These are phyloP conservation scores for Penicillium desertorum DNA, from an alignment of 495 filamentous ascomycete species.

Conservation along the genomic window DNA sequence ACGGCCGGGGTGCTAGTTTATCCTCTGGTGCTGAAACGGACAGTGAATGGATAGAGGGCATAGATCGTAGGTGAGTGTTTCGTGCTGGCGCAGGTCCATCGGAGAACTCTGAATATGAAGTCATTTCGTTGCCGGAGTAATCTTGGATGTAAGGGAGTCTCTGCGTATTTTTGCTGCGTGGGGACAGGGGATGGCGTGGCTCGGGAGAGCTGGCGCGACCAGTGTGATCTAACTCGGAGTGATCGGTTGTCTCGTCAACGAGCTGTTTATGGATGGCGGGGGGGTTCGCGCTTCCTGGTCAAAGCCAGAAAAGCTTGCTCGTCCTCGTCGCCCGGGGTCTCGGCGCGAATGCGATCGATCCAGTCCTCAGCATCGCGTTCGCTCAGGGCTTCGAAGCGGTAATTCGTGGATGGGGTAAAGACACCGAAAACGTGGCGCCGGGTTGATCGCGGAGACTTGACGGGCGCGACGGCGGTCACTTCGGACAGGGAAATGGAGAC, in stretches of 20 bases:
- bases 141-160: constrained; percentile 60
- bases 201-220: constrained; percentile 49
- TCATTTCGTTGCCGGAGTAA: constrained; percentile 85
- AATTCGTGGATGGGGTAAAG: constrained; percentile 90
- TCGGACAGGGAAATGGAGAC: constrained; percentile 86
- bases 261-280: constrained; percentile 38
- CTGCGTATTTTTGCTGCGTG: constrained; percentile 24
- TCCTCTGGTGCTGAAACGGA: constrained; percentile 32
- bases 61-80: constrained; percentile 33
- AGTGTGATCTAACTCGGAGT: constrained; percentile 37
- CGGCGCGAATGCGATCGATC: constrained; percentile 76
- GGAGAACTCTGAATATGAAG: constrained; percentile 87
- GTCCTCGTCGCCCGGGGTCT: constrained; percentile 81
- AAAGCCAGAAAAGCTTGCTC: constrained; percentile 70
- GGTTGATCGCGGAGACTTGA: constrained; percentile 83
- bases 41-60: constrained; percentile 35
- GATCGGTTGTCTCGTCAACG: constrained; percentile 48
- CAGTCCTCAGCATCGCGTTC: constrained; percentile 80
- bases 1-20: constrained; percentile 23
- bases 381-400: constrained; percentile 75
- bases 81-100: constrained; percentile 52
- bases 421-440: constrained; percentile 82
- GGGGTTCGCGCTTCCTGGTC: constrained; percentile 45
- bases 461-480: constrained; percentile 81
- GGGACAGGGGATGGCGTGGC: constrained; percentile 34